Percentiles rank a stretch among this genome's conserved stretches.
Evolutionary conservation across 2,329 filamentous ascomycete genomes (phyloP).

Genomic region (Alternaria longipes): DNA sequence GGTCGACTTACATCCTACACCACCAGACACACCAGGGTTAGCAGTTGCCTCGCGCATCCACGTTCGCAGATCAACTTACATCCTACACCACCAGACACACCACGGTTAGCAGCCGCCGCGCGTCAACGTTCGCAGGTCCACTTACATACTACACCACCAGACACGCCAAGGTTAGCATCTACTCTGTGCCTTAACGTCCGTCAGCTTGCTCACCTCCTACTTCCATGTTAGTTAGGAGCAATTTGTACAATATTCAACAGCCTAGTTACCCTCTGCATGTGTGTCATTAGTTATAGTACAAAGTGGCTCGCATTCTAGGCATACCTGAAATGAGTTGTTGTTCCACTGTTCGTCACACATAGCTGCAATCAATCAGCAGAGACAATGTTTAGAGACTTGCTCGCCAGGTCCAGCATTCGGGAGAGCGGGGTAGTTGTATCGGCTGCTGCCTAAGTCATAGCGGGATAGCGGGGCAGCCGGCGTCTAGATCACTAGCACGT

Average conservation of each 20-base stretch:
- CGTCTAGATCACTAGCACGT: neutral
- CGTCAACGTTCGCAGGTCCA: neutral
- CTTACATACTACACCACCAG: slow-evolving; percentile 1
- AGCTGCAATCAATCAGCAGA: neutral
- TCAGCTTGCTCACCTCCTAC: slow-evolving; percentile 18
- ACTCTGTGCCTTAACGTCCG: slow-evolving; percentile 1
- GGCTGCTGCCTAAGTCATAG: neutral
- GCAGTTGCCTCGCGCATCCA: neutral
- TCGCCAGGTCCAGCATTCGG: neutral
- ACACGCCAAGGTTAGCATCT: slow-evolving; percentile 13
- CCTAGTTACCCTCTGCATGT: slow-evolving; percentile 6
- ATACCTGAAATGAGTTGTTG: neutral
- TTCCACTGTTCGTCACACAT: slow-evolving; percentile 1
- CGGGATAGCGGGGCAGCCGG: neutral
- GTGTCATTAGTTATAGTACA: slow-evolving; percentile 4
- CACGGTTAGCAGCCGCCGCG: neutral
- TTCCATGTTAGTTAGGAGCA: neutral
- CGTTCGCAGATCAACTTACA: neutral
- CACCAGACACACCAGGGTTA: slow-evolving; percentile 9
- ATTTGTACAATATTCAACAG: neutral
- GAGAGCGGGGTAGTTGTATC: neutral
- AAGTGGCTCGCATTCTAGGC: neutral
- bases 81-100: neutral
- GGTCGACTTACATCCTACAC: neutral
- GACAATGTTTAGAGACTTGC: neutral